These are phyloP conservation scores for Zygosaccharomyces lentus DNA, from an alignment of 805 yeast genomes.

Conservation along the genomic window DNA sequence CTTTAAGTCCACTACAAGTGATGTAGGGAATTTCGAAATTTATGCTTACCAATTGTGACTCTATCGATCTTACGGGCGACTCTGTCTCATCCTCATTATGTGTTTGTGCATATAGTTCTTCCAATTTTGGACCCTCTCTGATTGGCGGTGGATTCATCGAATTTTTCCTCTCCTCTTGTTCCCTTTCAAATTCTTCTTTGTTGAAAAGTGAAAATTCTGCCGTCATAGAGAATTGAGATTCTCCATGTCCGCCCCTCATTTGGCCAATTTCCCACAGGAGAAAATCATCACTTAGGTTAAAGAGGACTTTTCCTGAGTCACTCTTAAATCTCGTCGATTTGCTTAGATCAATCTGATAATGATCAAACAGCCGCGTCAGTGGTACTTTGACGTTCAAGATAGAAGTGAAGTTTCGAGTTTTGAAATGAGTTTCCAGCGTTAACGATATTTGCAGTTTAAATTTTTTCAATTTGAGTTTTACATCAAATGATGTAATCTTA, in stretches of 20 bases:
- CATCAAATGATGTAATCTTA: slow-evolving; percentile 24
- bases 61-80: slow-evolving; percentile 16
- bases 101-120: slow-evolving; percentile 32
- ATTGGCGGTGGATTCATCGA: slow-evolving; percentile 39
- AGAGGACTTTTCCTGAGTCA: slow-evolving; percentile 64
- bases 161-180: slow-evolving; percentile 25
- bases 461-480: slow-evolving; percentile 27
- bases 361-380: slow-evolving; percentile 31
- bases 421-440: slow-evolving; percentile 33
- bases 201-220: slow-evolving; percentile 44
- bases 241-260: slow-evolving; percentile 54
- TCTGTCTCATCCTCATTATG: slow-evolving; percentile 19
- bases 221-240: slow-evolving; percentile 46
- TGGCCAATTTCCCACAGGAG: slow-evolving; percentile 69
- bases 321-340: slow-evolving; percentile 64
- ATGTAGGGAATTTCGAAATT: slow-evolving; percentile 61
- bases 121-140: slow-evolving; percentile 32
- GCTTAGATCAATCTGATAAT: slow-evolving; percentile 41
- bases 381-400: slow-evolving; percentile 33
- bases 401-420: slow-evolving; percentile 35
- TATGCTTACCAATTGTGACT: slow-evolving; percentile 38
- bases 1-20: slow-evolving; percentile 61
- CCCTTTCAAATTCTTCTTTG: slow-evolving; percentile 22
- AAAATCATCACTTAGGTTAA: slow-evolving; percentile 64
- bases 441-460: slow-evolving; percentile 24